phyloP scores from a whole-genome alignment of 371 early-diverging fungal species.

The Lichtheimia ramosa region DNA sequence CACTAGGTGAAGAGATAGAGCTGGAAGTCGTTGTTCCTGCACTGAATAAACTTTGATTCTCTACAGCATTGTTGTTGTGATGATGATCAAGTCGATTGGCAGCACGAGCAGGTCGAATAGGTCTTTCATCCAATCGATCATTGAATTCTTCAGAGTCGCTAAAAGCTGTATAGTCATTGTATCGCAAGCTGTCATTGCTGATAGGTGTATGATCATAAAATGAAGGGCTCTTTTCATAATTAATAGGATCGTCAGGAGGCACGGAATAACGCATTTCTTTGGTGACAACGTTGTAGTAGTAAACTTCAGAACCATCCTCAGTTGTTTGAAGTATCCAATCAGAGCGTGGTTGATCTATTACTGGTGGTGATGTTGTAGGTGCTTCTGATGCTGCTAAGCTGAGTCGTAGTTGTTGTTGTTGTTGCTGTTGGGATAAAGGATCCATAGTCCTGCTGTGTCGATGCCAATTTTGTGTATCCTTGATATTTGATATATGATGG shows the following conservation, averaged over 20 bases:
- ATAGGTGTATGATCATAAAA: not conserved
- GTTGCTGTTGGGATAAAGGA: not conserved
- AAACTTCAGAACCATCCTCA: slow-evolving; percentile 57
- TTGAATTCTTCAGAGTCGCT: not conserved
- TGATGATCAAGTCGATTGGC: slow-evolving; percentile 16
- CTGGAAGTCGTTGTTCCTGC: slow-evolving; percentile 12
- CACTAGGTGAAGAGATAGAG: slow-evolving; percentile 17
- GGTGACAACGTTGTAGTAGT: slow-evolving; percentile 52
- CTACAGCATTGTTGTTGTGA: slow-evolving; percentile 6
- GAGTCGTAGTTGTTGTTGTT: slow-evolving; percentile 5
- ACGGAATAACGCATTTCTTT: slow-evolving; percentile 57
- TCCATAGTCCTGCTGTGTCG: slow-evolving; percentile 12
- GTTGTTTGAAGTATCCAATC: slow-evolving; percentile 55
- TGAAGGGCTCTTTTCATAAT: not conserved
- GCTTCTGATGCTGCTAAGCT: slow-evolving; percentile 9
- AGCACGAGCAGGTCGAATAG: slow-evolving; percentile 34
- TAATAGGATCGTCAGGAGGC: slow-evolving; percentile 32
- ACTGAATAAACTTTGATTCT: slow-evolving; percentile 16
- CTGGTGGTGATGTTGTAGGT: not conserved
- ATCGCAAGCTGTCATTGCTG: slow-evolving; percentile 4
- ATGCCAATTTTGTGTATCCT: slow-evolving; percentile 12
- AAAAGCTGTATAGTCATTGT: not conserved
- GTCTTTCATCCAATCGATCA: slow-evolving; percentile 13
- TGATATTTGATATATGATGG: not conserved
- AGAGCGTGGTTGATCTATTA: slow-evolving; percentile 26